Evolutionary conservation across 2,329 filamentous ascomycete genomes (phyloP), one percentile per base, ranked within the genome.

Genomic region (Plectosphaerella plurivora): DNA sequence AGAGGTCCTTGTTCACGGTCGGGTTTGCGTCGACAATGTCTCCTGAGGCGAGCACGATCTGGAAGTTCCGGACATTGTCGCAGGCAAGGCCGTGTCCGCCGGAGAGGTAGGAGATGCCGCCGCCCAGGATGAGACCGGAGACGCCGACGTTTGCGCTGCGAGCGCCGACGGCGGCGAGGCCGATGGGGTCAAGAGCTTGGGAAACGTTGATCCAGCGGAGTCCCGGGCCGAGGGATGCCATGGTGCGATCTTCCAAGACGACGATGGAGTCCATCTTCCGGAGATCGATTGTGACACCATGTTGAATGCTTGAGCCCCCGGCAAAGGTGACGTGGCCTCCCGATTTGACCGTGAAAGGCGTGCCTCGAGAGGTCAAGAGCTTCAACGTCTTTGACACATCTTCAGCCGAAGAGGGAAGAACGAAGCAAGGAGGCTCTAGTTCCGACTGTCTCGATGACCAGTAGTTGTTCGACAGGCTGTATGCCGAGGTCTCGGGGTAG

Each of bases 241-340:
- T 57, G 9, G 56, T 51, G 1, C 53, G 54, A 12, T 52, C 49
- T 1, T 44, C 45, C 24, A 59, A 50, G 16, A 60, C 54, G 2
- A 53, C 49, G 5, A 60, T 52, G 20, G 49, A 28, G 39, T 59
- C 56, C 14, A 64, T 48, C 20, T 54, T 49, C 4, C 49, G 54
- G 10, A 66, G 62, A 44, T 65, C 63, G n/a, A 68, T 55, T 8
- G 61, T 64, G 11, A 67, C 53, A 39, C 64, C 65, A 8, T 61
- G 42, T 6, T 62, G 52, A 36, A 65, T 55, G 28, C 63, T 67
- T 7, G 74, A 73, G 2, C 68, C 67, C 4, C 69, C 71, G 0
- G 69, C 63, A 53, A 75, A 77, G 3, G 73, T 66, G 2, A 71
- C 72, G 62, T 82, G 79, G 1, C 80, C 79, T 15, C 79, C 78